These are phyloP conservation scores for Solanum clarkiae DNA, from an alignment of 257 asterid species.

Conservation along the genomic window DNA sequence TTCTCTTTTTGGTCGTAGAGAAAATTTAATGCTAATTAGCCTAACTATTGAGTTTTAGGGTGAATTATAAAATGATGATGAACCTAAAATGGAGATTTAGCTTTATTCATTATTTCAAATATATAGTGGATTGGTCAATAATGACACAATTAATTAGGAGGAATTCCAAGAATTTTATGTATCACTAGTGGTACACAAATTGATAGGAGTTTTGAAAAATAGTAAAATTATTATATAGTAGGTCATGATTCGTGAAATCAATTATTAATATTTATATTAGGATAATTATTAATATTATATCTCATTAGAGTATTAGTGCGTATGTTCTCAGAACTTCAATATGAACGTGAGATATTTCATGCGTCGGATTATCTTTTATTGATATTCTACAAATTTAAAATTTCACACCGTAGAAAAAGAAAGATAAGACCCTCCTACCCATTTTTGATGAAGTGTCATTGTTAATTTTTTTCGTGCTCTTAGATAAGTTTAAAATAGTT, in stretches of 20 bases:
- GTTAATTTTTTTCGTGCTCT: not conserved
- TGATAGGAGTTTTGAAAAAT: not conserved
- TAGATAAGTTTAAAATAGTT: not conserved
- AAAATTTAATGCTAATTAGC: not conserved
- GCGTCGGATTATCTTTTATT: not conserved
- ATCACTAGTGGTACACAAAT: not conserved
- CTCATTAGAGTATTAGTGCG: fast-evolving
- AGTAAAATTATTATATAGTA: not conserved
- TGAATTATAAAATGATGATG: not conserved
- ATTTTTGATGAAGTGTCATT: not conserved
- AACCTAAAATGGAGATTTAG: not conserved
- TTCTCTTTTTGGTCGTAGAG: not conserved
- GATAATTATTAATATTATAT: fast-evolving
- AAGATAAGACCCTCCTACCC: not conserved
- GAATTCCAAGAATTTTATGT: not conserved
- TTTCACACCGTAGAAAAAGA: not conserved
- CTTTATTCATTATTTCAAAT: not conserved
- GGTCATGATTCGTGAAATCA: not conserved
- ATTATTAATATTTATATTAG: not conserved
- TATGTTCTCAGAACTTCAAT: not conserved
- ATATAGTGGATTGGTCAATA: not conserved
- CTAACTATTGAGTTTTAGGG: not conserved
- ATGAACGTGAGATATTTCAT: not conserved
- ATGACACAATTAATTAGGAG: not conserved
- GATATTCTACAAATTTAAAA: not conserved